A percentile compares a stretch with the other conserved stretches of the same genome.
These are phyloP conservation scores for Mrakia frigida DNA, from an alignment of 768 basidiomycete genomes.

Conservation along the genomic window DNA sequence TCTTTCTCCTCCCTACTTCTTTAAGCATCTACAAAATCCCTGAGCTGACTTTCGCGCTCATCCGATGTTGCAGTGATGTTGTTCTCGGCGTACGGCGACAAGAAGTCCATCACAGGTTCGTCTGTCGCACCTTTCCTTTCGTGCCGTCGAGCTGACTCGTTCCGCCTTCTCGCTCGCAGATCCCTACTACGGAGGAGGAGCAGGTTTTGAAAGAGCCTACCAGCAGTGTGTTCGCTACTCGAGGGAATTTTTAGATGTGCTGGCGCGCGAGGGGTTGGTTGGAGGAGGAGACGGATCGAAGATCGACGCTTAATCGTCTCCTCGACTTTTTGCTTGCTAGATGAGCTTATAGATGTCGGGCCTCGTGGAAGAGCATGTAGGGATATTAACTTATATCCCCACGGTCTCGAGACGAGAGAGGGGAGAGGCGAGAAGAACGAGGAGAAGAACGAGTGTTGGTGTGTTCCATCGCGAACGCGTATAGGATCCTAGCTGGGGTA, in stretches of 20 bases:
- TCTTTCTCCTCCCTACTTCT: background rate
- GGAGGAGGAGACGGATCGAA: background rate
- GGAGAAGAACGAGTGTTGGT: conserved; percentile 2
- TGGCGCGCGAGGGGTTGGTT: background rate
- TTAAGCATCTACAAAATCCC: background rate
- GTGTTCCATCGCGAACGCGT: background rate
- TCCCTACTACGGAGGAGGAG: conserved; percentile 28
- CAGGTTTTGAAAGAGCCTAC: conserved; percentile 17
- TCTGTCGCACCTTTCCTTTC: background rate
- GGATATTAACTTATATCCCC: no score
- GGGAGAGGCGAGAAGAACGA: background rate
- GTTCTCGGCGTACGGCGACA: conserved; percentile 22
- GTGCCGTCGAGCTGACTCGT: background rate
- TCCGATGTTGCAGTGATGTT: conserved; percentile 15
- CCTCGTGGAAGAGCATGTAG: no score
- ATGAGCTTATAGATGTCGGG: no score
- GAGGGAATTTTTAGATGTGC: conserved; percentile 17
- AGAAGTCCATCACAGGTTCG: conserved; percentile 16
- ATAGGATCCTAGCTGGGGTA: background rate
- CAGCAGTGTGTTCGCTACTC: conserved; percentile 25
- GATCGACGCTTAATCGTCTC: background rate
- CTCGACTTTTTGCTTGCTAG: no score
- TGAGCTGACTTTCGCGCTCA: background rate
- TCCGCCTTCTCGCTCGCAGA: background rate
- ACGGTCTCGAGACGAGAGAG: no score